Base-by-base conservation (phyloP, 2,329 filamentous ascomycete species). In the Cladophialophora exuberans region DNA sequence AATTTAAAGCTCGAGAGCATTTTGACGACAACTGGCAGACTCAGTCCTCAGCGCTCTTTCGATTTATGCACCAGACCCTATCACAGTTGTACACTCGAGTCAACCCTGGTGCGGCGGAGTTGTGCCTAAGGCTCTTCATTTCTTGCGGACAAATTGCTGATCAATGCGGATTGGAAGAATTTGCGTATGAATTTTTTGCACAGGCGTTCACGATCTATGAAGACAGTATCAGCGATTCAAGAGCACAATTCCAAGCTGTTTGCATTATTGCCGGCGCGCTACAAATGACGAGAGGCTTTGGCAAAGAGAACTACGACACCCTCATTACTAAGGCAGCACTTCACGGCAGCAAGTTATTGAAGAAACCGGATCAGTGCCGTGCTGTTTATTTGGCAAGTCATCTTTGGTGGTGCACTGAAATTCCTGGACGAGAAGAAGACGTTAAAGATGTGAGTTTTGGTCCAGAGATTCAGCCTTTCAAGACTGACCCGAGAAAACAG, bases 141-240 rank as follows among this genome's bases (percentile, higher is more conserved):
- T 86, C 89, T 36, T 95, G 91, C 67, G 94, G 94, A 18, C 92
- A 97, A 75, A 88, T 95, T 26, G 92, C 94, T 9, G 92, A 97
- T 66, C 87, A 94, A 72, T 90, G 86, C 9, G 89, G 88, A 2
- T 95, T 96, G 64, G 93, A 99, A 70, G 94, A 99, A 74, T 90
- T 96, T 36, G 89, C 91, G 9, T 99, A 99, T 71, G 94, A 99
- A 69, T 99, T 95, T 76, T 97, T 97, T 65, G 94, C 94, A 0
- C 94, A 99, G 72, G 93, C 94, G 0, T 99, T 99, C 66, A 97
- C 93, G 0, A 90, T 97, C 6, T 99, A 99, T 69, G 94, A 99
- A 70, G 94, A 99, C 72, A 88, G 90, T 0, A 89, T 99, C 61
- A 94, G 90, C 59, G 95, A 99, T 70, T 96, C 91, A 13, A 87